A percentile compares a stretch with the other conserved stretches of the same genome.
Conservation (phyloP, 2,329 filamentous ascomycete species). For the Scleromitrula shiraiana region DNA sequence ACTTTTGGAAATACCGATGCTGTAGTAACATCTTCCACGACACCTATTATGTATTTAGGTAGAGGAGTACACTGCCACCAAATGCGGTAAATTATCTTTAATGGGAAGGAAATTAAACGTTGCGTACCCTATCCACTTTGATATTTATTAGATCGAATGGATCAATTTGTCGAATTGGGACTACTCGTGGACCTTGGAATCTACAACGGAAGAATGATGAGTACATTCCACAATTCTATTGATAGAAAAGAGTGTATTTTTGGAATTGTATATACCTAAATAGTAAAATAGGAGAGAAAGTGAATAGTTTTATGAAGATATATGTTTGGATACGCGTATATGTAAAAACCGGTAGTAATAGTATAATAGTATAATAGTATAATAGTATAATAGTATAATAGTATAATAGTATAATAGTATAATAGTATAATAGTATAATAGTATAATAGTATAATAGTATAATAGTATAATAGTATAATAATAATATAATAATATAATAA, state of each 20-base stretch:
- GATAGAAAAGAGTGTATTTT: not conserved
- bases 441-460: too few relatives aligned
- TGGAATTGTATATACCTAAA: not conserved
- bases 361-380: too few relatives aligned
- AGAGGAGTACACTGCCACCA: not conserved
- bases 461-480: too few relatives aligned
- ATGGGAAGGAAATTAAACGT: not conserved
- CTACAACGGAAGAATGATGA: not conserved
- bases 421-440: too few relatives aligned
- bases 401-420: too few relatives aligned
- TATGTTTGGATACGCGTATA: too few relatives aligned
- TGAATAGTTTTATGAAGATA: too few relatives aligned
- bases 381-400: too few relatives aligned
- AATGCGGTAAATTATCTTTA: not conserved
- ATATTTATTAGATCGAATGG: not conserved
- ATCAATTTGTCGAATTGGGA: not conserved
- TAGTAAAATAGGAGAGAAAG: not conserved
- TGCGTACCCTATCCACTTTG: not conserved
- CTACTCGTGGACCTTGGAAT: not conserved
- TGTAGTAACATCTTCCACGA: not conserved
- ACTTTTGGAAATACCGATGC: too few relatives aligned
- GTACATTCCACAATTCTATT: constrained; percentile 7
- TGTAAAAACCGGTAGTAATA: too few relatives aligned
- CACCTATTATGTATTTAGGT: not conserved
- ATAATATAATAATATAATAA: too few relatives aligned